phyloP scores from a whole-genome alignment of 129 eudicot species.

The Tanacetum coccineum region DNA sequence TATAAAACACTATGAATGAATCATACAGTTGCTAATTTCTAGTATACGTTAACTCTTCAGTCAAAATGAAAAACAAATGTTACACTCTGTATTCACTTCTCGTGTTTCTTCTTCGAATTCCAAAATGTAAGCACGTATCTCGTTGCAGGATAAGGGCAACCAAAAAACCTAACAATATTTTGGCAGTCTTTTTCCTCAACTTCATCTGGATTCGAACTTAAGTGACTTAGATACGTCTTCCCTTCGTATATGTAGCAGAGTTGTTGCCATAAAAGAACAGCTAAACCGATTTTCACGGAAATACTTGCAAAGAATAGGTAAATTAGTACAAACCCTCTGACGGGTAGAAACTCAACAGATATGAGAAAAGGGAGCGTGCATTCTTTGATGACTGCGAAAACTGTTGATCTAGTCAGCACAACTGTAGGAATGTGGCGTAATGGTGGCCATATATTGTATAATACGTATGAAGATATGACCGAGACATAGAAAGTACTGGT shows the following conservation, averaged over 20 bases:
- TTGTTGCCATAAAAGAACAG: constrained; percentile 95
- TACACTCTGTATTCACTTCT: constrained; percentile 40
- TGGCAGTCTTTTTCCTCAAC: constrained; percentile 59
- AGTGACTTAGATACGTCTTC: constrained; percentile 72
- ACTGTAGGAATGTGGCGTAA: constrained; percentile 26
- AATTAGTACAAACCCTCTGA: constrained; percentile 69
- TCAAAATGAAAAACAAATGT: constrained; percentile 14
- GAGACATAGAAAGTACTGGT: constrained; percentile 62
- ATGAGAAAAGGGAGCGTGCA: constrained; percentile 46
- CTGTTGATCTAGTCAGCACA: constrained; percentile 25
- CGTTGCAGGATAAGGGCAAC: constrained; percentile 49
- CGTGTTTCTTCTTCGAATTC: constrained; percentile 57
- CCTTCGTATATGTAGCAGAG: constrained; percentile 73
- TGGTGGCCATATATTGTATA: constrained; percentile 59
- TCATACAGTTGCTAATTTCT: constrained; percentile 7
- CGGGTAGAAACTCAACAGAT: constrained; percentile 48
- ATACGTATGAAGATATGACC: constrained; percentile 48
- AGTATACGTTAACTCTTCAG: constrained; percentile 16
- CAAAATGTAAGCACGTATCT: constrained; percentile 52
- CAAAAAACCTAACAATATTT: constrained; percentile 67
- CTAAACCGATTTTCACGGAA: constrained; percentile 70
- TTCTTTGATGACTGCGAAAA: constrained; percentile 41
- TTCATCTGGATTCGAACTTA: constrained; percentile 47
- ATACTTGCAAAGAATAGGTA: constrained; percentile 81
- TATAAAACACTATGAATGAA: constrained; percentile 14